Evolutionary conservation across 805 yeast genomes (phyloP).

Genomic region (Scheffersomyces lignosus): DNA sequence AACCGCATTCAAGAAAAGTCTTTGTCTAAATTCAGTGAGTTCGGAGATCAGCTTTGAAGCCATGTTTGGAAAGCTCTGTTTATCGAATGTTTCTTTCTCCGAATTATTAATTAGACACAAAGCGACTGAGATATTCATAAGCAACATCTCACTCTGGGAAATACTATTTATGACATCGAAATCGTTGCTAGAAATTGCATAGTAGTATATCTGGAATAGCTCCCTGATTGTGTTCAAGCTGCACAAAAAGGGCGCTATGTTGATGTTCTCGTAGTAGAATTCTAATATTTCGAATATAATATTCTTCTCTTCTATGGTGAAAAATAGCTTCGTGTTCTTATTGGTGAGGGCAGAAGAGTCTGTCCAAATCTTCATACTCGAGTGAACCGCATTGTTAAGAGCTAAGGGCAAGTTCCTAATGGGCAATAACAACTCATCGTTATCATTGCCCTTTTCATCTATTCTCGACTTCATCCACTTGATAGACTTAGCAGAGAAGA

Average conservation of each 20-base stretch:
- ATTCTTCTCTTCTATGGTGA: constrained; percentile 6
- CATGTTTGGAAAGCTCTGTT: constrained; percentile 2
- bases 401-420: constrained; percentile 12
- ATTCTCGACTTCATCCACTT: constrained; percentile 14
- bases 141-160: constrained; percentile 15
- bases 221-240: constrained; percentile 5
- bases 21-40: constrained; percentile 3
- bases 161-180: not conserved
- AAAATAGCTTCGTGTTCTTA: constrained; percentile 8
- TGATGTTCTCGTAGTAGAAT: constrained; percentile 6
- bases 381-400: constrained; percentile 7
- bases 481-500: constrained; percentile 14
- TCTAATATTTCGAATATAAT: constrained; percentile 12
- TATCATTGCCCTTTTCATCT: constrained; percentile 1
- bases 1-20: constrained; percentile 28
- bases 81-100: constrained; percentile 7
- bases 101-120: constrained; percentile 6
- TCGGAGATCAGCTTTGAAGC: not conserved
- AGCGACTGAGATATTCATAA: constrained; percentile 16
- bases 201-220: constrained; percentile 13
- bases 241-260: constrained; percentile 11
- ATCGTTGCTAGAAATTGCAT: constrained; percentile 3
- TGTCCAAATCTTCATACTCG: constrained; percentile 12
- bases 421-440: constrained; percentile 12
- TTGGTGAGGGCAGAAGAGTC: not conserved